Evolutionary conservation across 1,284 basidiomycete species (phyloP).

Genomic region (Puccinia horiana): DNA sequence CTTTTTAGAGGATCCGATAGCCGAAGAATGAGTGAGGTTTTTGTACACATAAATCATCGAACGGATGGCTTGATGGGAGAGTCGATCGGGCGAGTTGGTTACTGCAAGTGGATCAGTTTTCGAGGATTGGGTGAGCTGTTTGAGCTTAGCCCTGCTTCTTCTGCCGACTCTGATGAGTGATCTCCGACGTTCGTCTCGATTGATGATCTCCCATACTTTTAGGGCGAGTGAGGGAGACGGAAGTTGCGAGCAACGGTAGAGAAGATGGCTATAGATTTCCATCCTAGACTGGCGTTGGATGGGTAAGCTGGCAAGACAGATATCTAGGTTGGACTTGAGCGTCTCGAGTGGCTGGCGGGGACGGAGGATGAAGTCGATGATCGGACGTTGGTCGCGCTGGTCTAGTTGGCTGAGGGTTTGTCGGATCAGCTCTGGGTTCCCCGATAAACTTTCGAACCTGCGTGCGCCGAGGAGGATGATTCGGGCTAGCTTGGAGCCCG

Average conservation of each 20-base stretch:
- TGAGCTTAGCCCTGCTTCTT: neutral
- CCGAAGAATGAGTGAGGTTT: conserved; percentile 3
- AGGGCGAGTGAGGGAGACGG: conserved; percentile 4
- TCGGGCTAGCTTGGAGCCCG: conserved; percentile 5
- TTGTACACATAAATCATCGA: conserved; percentile 27
- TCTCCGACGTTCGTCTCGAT: neutral
- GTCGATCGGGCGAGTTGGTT: neutral
- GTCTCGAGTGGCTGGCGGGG: conserved; percentile 10
- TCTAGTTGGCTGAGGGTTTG: neutral
- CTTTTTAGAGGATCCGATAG: neutral
- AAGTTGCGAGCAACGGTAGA: conserved; percentile 26
- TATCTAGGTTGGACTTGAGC: neutral
- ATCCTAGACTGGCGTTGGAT: neutral
- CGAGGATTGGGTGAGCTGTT: neutral
- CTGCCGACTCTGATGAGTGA: neutral
- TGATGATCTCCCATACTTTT: conserved; percentile 8
- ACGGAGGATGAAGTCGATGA: conserved; percentile 38
- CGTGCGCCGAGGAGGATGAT: conserved; percentile 24
- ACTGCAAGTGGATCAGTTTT: neutral
- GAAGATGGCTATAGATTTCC: conserved; percentile 3
- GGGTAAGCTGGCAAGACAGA: conserved; percentile 23
- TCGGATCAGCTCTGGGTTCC: conserved; percentile 16
- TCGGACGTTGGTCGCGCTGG: neutral
- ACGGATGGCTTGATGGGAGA: conserved; percentile 18
- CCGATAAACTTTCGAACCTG: neutral